Conservation (phyloP, 1,284 basidiomycete species). For the Exsudoporus floridanus region DNA sequence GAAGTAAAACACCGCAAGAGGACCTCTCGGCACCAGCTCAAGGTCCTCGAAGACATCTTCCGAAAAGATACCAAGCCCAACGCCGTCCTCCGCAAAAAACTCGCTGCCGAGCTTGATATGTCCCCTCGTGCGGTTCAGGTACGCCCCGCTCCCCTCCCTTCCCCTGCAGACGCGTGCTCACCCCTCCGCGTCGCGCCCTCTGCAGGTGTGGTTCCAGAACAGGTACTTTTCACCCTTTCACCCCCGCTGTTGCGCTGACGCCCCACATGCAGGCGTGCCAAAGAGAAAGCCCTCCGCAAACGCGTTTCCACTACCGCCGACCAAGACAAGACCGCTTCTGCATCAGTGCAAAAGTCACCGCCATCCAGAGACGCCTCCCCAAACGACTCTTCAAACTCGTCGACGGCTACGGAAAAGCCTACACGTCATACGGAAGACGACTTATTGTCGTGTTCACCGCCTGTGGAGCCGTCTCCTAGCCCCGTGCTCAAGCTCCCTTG, state of each 20-base stretch:
- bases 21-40: slow-evolving; percentile 80
- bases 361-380: slow-evolving; percentile 31
- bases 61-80: slow-evolving; percentile 88
- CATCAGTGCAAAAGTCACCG: slow-evolving; percentile 16
- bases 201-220: slow-evolving; percentile 89
- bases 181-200: slow-evolving; percentile 15
- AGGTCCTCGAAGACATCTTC: slow-evolving; percentile 84
- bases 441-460: slow-evolving; percentile 4
- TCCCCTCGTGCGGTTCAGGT: slow-evolving; percentile 92
- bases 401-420: slow-evolving; percentile 32
- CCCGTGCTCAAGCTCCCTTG: slow-evolving; percentile 38
- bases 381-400: slow-evolving; percentile 33
- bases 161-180: slow-evolving; percentile 21
- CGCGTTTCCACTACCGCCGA: slow-evolving; percentile 16
- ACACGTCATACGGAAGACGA: slow-evolving; percentile 14
- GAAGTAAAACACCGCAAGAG: slow-evolving; percentile 90
- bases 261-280: slow-evolving; percentile 60
- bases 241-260: slow-evolving; percentile 9
- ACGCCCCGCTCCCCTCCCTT: slow-evolving; percentile 30
- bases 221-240: slow-evolving; percentile 47
- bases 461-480: slow-evolving; percentile 27
- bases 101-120: slow-evolving; percentile 85
- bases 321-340: slow-evolving; percentile 16
- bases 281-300: slow-evolving; percentile 58
- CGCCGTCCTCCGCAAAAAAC: slow-evolving; percentile 71